Evolutionary conservation across 805 yeast species (phyloP).

Genomic region (Kluyveromyces starmeri): DNA sequence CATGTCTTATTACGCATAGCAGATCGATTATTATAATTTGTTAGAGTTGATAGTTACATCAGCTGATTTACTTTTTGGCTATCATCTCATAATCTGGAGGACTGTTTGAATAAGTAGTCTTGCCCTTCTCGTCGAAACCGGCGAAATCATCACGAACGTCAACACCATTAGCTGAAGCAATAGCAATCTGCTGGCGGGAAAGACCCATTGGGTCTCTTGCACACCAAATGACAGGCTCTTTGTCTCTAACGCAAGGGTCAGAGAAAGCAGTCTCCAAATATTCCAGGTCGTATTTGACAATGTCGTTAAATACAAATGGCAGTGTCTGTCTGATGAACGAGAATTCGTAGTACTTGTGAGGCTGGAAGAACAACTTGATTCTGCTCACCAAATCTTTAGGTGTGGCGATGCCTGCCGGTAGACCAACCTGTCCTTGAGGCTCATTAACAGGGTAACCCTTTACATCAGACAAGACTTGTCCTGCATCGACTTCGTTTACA

Average conservation of each 20-base stretch:
- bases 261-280: conserved; percentile 27
- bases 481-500: conserved; percentile 18
- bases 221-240: conserved; percentile 57
- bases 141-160: conserved; percentile 53
- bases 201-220: conserved; percentile 62
- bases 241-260: conserved; percentile 23
- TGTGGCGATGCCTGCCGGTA: conserved; percentile 19
- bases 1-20: too few relatives aligned
- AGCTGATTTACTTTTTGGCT: conserved; percentile 14
- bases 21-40: too few relatives aligned
- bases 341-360: conserved; percentile 38
- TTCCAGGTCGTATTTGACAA: conserved; percentile 26
- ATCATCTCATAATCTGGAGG: conserved; percentile 57
- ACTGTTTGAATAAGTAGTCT: conserved; percentile 44
- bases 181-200: conserved; percentile 46
- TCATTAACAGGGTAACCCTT: conserved; percentile 13
- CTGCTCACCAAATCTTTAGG: conserved; percentile 12
- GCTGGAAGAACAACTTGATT: conserved; percentile 36
- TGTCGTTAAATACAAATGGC: conserved; percentile 29
- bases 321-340: conserved; percentile 33
- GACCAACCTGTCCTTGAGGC: conserved; percentile 14
- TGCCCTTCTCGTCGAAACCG: conserved; percentile 47
- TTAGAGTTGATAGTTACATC: too few relatives aligned
- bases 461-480: conserved; percentile 18
- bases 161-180: conserved; percentile 44